Evolutionary conservation across 257 asterid species (phyloP), one percentile per base, ranked within the genome.

Genomic region (Primulina eburnea): DNA sequence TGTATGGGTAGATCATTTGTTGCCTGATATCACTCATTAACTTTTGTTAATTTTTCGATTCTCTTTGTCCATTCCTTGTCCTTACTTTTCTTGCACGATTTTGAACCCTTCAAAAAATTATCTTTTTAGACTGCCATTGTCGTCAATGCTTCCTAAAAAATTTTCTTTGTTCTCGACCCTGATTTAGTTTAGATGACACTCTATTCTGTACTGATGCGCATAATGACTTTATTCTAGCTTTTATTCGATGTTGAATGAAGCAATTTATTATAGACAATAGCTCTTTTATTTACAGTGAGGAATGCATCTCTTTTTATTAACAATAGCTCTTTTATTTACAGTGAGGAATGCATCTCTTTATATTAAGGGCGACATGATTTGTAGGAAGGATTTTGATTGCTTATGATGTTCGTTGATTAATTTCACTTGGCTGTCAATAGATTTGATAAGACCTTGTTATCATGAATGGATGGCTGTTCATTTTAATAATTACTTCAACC

Each of bases 1-100:
- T 8, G 65, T 12, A 43, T 63, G 61, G 55, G 8, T 53, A 62
- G 75, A 59, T 58, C 26, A 40, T 69, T 29, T 64, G 32, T 62
- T 53, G 47, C 16, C 29, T 52, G 61, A n/a, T 72, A 53, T 47
- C 60, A 14, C 60, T 64, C 7, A 24, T 40, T 50, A 38, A 58
- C 33, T 0, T 34, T 38, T 21, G 20, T 64, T 60, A 72, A 35
- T 11, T 11, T 73, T 29, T 60, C 7, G 11, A 59, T 35, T 56
- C 37, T 47, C 5, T 35, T 4, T 5, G 56, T 16, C 56, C 56
- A 50, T 5, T 50, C 20, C 56, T 16, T 8, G 24, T 34, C 33
- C 35, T 69, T 24, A 2, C 47, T 58, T 57, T 2, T 59, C 8
- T 10, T 12, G 38, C 38, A 57, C 24, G 37, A 16, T 10, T 50